Base-by-base conservation (phyloP, 208 protist species). In the Leishmania turanica region DNA sequence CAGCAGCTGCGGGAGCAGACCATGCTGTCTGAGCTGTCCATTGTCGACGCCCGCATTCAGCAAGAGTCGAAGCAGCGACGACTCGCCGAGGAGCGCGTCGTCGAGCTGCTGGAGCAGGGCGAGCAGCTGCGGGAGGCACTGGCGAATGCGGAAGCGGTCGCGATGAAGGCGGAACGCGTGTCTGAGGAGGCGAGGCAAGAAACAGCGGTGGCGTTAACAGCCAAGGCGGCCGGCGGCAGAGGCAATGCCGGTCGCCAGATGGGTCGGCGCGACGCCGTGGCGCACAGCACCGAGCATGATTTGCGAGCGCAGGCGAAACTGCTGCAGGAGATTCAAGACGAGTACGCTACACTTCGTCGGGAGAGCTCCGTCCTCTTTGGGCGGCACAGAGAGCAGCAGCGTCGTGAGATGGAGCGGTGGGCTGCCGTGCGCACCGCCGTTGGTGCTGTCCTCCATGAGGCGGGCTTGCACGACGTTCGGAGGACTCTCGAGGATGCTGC, bases 1-100 rank as follows among this genome's bases (percentile, higher is more conserved):
- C 78, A 82, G 74, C 78, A 86, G 65, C 64, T 82, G 34, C 77
- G 78, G 5, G 82, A 82, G 58, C n/a, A 79, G 37, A 77, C 64
- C 13, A 53, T 86, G 24, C 69, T 62, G 2, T 86, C 82, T 21
- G 73, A 82, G 66, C 66, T 82, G 34, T 42, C 62, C 8, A 47
- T 75, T 3, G 62, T 47, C 27, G 82, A 85, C 9, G 51, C 58
- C 34, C 71, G 42, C 4, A 24, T 81, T 37, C 82, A 79, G 56
- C 73, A 21, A 0, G 77, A 86, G 62, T 40, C 47, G 0, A n/a
- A 9, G 31, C 78, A 72, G 66, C 82, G 78, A 21, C 82, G 78
- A 1, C 31, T 56, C 6, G 49, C 78, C 0, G 73, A 86, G 82
- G 24, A 70, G 60, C 77, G 47, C 3, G 72, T 79, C 34, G 42